phyloP scores from a whole-genome alignment of 495 filamentous ascomycete species.

The Cairneyella variabilis region DNA sequence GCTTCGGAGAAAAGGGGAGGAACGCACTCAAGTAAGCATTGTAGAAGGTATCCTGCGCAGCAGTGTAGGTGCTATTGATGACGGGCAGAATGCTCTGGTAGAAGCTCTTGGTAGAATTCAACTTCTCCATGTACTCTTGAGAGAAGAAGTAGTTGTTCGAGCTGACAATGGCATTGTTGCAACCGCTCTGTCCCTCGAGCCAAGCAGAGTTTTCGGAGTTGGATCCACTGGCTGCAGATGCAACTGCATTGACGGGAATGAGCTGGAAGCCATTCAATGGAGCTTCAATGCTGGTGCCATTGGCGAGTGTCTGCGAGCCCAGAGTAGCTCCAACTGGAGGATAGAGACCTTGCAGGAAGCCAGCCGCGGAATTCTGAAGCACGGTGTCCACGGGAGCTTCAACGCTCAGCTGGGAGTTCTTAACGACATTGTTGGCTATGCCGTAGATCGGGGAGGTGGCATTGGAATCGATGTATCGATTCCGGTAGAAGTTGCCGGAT shows the following conservation, averaged over 20 bases:
- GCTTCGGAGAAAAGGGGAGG: background rate
- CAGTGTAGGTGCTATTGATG: slow-evolving; percentile 20
- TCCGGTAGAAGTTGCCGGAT: slow-evolving; percentile 59
- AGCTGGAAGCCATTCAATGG: slow-evolving; percentile 77
- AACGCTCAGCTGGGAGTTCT: slow-evolving; percentile 52
- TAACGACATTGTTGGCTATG: slow-evolving; percentile 52
- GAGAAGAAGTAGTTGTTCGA: slow-evolving; percentile 56
- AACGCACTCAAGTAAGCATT: slow-evolving; percentile 21
- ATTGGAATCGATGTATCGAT: slow-evolving; percentile 51
- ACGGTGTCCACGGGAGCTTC: slow-evolving; percentile 43
- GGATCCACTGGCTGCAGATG: slow-evolving; percentile 42
- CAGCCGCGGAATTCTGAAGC: slow-evolving; percentile 64
- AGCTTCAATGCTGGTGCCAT: slow-evolving; percentile 50
- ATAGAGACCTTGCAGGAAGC: slow-evolving; percentile 80
- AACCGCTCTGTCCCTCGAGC: slow-evolving; percentile 23
- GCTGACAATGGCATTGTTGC: slow-evolving; percentile 57
- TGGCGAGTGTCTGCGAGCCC: slow-evolving; percentile 50
- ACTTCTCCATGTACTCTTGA: slow-evolving; percentile 13
- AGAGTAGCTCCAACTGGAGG: slow-evolving; percentile 57
- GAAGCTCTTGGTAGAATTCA: slow-evolving; percentile 16
- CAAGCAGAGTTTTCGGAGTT: slow-evolving; percentile 27
- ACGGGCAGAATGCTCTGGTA: slow-evolving; percentile 28
- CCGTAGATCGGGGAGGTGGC: slow-evolving; percentile 51
- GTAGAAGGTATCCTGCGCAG: slow-evolving; percentile 20
- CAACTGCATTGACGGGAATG: slow-evolving; percentile 59